Evolutionary conservation across 352 stramenopile genomes (phyloP).

Genomic region (Phytophthora crassamura): DNA sequence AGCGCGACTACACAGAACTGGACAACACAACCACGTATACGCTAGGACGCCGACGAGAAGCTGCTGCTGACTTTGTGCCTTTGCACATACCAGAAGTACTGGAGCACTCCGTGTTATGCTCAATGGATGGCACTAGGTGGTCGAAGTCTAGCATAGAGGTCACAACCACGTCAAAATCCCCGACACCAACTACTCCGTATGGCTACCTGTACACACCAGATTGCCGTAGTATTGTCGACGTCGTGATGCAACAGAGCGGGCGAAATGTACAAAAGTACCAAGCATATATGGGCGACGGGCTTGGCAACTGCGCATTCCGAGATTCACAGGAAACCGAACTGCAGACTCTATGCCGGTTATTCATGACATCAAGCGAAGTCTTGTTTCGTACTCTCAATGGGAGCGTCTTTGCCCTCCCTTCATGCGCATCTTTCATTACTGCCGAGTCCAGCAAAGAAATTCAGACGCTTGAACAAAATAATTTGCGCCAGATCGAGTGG

Average conservation of each 20-base stretch:
- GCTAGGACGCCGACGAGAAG: constrained; percentile 24
- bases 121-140: constrained; percentile 38
- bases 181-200: constrained; percentile 33
- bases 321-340: constrained; percentile 37
- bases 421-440: constrained; percentile 13
- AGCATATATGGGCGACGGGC: constrained; percentile 39
- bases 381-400: constrained; percentile 24
- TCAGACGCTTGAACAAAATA: constrained; percentile 14
- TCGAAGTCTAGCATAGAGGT: constrained; percentile 24
- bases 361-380: constrained; percentile 26
- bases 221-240: constrained; percentile 30
- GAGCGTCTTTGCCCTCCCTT: background rate
- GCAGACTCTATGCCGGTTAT: constrained; percentile 36
- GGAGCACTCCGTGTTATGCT: constrained; percentile 15
- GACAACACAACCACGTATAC: constrained; percentile 44
- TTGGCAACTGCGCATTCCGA: constrained; percentile 30
- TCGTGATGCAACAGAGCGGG: constrained; percentile 20
- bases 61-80: constrained; percentile 16
- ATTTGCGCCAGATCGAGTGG: constrained; percentile 38
- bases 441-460: background rate
- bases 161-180: background rate
- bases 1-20: constrained; percentile 32
- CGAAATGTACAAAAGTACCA: constrained; percentile 49
- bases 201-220: constrained; percentile 46
- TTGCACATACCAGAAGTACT: constrained; percentile 33